Evolutionary conservation across 139 green algal species (phyloP).

Genomic region (Mesostigma viride): DNA sequence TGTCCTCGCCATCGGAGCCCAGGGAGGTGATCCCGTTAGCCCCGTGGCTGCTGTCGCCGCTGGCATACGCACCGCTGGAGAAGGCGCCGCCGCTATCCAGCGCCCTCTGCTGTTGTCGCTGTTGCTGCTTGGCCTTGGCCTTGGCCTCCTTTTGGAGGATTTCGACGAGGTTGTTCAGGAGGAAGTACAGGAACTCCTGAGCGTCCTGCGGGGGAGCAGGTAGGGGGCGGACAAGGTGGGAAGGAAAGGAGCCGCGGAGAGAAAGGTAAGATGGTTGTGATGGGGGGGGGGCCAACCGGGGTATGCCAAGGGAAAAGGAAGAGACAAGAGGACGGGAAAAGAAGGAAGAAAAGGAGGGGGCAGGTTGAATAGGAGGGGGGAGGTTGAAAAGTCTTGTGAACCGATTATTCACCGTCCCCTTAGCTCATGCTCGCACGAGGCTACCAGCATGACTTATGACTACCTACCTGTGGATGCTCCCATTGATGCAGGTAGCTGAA

Average conservation of each 20-base stretch:
- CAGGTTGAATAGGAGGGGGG: too few relatives aligned
- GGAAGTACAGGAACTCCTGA: conserved; percentile 94
- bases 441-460: too few relatives aligned
- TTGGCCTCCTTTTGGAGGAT: conserved; percentile 66
- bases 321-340: too few relatives aligned
- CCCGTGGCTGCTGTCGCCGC: background rate
- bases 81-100: background rate
- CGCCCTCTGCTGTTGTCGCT: background rate
- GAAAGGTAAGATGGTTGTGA: background rate
- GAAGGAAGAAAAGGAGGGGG: too few relatives aligned
- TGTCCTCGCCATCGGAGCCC: background rate
- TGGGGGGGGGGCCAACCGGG: too few relatives aligned
- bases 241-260: background rate
- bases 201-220: conserved; percentile 64
- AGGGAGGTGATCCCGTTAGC: background rate
- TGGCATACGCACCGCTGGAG: background rate
- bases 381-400: too few relatives aligned
- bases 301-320: too few relatives aligned
- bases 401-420: too few relatives aligned
- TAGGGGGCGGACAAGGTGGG: background rate
- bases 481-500: too few relatives aligned
- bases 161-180: conserved; percentile 86
- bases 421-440: too few relatives aligned
- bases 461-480: too few relatives aligned
- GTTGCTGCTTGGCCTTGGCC: background rate